These are phyloP conservation scores for Kappamyces sp. DNA, from an alignment of 192 early-diverging fungal genomes.

Conservation along the genomic window DNA sequence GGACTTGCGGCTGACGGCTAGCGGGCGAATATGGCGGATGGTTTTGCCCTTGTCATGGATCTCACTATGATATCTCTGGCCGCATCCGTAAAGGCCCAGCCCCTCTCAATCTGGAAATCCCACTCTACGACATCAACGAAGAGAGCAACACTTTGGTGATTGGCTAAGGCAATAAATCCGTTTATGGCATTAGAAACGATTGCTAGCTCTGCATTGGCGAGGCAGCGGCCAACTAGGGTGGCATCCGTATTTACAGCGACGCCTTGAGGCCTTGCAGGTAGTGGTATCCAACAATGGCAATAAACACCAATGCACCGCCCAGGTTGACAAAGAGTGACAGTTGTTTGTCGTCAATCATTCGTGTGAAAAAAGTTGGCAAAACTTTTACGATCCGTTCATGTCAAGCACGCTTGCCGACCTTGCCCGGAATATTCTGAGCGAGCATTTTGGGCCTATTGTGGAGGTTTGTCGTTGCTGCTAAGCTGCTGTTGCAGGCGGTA, in stretches of 20 bases:
- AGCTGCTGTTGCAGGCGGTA: slow-evolving; percentile 46
- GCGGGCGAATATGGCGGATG: slow-evolving; percentile 97
- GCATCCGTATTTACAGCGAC: too few species aligned
- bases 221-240: too few species aligned
- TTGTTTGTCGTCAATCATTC: too few species aligned
- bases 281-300: too few species aligned
- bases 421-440: too few species aligned
- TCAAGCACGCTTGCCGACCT: too few species aligned
- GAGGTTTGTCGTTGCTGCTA: slow-evolving; percentile 29
- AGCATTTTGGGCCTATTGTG: slow-evolving; percentile 71
- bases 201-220: too few species aligned
- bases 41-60: slow-evolving; percentile 99
- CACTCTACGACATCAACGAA: slow-evolving; percentile 69
- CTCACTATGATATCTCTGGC: slow-evolving; percentile 98
- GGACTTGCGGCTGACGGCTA: slow-evolving; percentile 13
- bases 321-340: too few species aligned
- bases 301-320: too few species aligned
- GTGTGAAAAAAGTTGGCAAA: too few species aligned
- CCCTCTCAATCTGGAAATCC: slow-evolving; percentile 96
- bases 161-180: slow-evolving; percentile 57
- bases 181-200: background rate
- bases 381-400: too few species aligned
- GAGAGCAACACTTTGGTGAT: slow-evolving; percentile 70
- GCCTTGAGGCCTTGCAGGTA: too few species aligned
- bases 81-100: slow-evolving; percentile 98